These are phyloP conservation scores for Leccinum broughii DNA, from an alignment of 768 basidiomycete species.

Conservation along the genomic window DNA sequence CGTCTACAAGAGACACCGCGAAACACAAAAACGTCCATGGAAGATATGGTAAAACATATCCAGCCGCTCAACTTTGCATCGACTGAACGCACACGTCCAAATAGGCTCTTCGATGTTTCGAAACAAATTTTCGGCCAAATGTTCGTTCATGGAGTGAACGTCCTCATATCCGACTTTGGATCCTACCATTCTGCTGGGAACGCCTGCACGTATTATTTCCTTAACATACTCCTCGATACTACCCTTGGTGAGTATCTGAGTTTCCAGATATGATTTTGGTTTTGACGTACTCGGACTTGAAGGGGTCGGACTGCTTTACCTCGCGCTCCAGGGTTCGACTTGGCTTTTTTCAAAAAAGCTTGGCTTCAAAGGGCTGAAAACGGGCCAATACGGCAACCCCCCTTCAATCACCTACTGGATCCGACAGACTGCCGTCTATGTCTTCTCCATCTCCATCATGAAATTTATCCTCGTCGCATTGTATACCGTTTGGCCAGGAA, in stretches of 20 bases:
- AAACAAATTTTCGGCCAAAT: conserved; percentile 89
- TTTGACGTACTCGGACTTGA: conserved; percentile 9
- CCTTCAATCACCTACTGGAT: conserved; percentile 73
- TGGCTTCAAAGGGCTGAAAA: conserved; percentile 73
- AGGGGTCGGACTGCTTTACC: conserved; percentile 82
- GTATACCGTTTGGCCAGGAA: conserved; percentile 66
- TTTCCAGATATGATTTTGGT: background rate
- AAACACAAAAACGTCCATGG: conserved; percentile 86
- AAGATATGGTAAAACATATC: conserved; percentile 73
- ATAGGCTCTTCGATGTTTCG: conserved; percentile 87
- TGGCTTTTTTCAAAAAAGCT: conserved; percentile 63
- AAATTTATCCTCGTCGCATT: conserved; percentile 85
- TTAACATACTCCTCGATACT: conserved; percentile 85
- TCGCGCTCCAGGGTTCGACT: conserved; percentile 64
- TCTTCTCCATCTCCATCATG: conserved; percentile 81
- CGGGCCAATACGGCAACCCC: conserved; percentile 87
- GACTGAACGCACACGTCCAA: conserved; percentile 6
- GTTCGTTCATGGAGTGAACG: conserved; percentile 78
- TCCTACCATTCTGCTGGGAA: conserved; percentile 72
- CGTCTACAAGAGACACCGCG: conserved; percentile 85
- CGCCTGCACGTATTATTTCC: conserved; percentile 90
- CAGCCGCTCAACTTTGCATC: background rate
- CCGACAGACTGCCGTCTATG: conserved; percentile 79
- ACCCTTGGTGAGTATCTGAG: conserved; percentile 58
- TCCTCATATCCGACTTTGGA: conserved; percentile 75